Conservation (phyloP, 441 rosid species). For the Populus trichocarpa region DNA sequence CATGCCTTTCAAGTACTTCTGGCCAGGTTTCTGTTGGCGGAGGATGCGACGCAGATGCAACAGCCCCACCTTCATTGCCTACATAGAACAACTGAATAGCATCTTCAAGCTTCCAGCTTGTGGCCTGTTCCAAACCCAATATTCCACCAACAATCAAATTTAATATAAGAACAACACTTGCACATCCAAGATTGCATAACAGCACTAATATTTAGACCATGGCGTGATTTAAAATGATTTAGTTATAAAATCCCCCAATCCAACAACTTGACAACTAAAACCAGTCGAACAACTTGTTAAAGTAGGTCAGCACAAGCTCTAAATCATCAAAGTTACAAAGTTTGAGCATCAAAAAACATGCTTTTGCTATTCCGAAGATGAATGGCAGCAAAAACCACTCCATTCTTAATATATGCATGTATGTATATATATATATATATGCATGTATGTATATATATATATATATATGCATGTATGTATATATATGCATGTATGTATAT, state of each 20-base stretch:
- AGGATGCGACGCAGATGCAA: conserved; percentile 39
- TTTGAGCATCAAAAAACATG: not conserved
- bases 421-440: rapidly evolving
- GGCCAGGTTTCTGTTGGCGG: conserved; percentile 29
- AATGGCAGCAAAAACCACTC: not conserved
- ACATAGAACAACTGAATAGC: conserved; percentile 92
- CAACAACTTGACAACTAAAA: not conserved
- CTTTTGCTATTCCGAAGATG: not conserved
- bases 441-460: too few species aligned
- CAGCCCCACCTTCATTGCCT: conserved; percentile 56
- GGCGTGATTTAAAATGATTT: not conserved
- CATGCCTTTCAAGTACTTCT: conserved; percentile 47
- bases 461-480: not conserved
- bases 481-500: not conserved
- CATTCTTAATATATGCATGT: not conserved
- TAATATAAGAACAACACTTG: not conserved
- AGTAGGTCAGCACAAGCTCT: not conserved
- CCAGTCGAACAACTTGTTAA: not conserved
- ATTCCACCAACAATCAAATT: not conserved
- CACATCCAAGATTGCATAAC: not conserved
- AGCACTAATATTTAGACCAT: not conserved
- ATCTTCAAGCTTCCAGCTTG: conserved; percentile 96
- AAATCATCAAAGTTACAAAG: not conserved
- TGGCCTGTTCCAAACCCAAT: conserved; percentile 52
- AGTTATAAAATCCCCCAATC: not conserved